Evolutionary conservation across 2,329 filamentous ascomycete genomes (phyloP).

Genomic region (Phaeosphaeria sp.): DNA sequence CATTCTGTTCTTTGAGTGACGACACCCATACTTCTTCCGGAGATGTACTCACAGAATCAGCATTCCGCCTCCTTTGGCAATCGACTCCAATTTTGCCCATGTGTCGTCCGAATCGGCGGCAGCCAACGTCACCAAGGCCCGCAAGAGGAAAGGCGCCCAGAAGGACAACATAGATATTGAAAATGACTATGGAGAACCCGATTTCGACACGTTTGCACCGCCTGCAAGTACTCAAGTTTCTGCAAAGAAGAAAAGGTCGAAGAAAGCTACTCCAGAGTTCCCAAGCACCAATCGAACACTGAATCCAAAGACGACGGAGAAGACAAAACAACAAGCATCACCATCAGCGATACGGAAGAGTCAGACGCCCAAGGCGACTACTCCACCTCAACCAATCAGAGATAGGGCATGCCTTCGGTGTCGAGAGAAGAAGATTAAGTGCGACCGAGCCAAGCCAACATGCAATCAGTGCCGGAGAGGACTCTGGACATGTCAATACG

Average conservation of each 20-base stretch:
- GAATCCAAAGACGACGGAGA: conserved; percentile 24
- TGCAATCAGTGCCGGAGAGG: conserved; percentile 40
- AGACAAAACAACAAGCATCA: conserved; percentile 20
- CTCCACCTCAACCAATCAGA: conserved; percentile 14
- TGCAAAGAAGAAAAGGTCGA: conserved; percentile 30
- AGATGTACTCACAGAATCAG: background rate
- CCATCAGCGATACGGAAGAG: conserved; percentile 19
- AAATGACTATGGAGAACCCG: conserved; percentile 13
- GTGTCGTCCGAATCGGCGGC: background rate
- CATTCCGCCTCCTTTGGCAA: conserved; percentile 10
- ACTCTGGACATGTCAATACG: conserved; percentile 40
- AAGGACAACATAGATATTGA: conserved; percentile 21
- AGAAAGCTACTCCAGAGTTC: conserved; percentile 9
- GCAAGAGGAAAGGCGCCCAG: conserved; percentile 27
- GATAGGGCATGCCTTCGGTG: conserved; percentile 28
- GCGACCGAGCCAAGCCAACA: conserved; percentile 35
- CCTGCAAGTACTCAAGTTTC: conserved; percentile 22
- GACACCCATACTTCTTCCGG: background rate
- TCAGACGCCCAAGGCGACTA: conserved; percentile 7
- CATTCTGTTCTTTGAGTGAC: too few relatives aligned
- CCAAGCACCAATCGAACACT: conserved; percentile 9
- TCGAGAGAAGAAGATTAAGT: conserved; percentile 40
- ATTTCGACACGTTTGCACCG: conserved; percentile 31
- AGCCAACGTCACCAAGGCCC: conserved; percentile 13
- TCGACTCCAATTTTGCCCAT: conserved; percentile 6